phyloP scores from a whole-genome alignment of 2,329 filamentous ascomycete species.

The Arthrobotrys musiformis region DNA sequence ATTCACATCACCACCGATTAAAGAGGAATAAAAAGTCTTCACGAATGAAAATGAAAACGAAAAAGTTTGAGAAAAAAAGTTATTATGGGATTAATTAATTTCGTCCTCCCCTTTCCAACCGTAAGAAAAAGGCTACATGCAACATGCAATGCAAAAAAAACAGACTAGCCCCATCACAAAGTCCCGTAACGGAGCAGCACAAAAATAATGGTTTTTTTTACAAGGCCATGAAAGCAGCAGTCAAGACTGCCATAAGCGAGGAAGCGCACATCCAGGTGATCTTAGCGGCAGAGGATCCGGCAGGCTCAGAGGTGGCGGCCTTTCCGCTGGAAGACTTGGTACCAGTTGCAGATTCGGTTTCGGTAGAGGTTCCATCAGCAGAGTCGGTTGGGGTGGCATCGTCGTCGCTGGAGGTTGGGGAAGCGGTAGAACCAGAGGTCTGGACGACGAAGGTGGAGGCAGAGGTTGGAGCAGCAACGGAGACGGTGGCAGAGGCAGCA shows the following conservation, averaged over 20 bases:
- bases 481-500: slow-evolving; percentile 39
- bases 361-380: background rate
- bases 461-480: slow-evolving; percentile 34
- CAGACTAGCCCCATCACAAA: slow-evolving; percentile 4
- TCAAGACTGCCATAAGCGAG: slow-evolving; percentile 51
- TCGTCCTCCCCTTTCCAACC: background rate
- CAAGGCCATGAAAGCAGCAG: slow-evolving; percentile 55
- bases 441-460: slow-evolving; percentile 30
- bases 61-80: background rate
- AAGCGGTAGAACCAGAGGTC: slow-evolving; percentile 12
- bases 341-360: slow-evolving; percentile 5
- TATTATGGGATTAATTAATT: background rate
- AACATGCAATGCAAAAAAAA: slow-evolving; percentile 23
- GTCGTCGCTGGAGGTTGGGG: background rate
- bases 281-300: slow-evolving; percentile 35
- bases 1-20: background rate
- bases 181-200: background rate
- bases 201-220: too few species aligned
- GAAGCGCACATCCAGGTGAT: slow-evolving; percentile 55
- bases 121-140: background rate
- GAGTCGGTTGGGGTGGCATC: slow-evolving; percentile 16
- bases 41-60: background rate
- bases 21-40: too few species aligned
- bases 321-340: slow-evolving; percentile 8
- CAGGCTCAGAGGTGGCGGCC: slow-evolving; percentile 21